These are phyloP conservation scores for Inosperma sp. DNA, from an alignment of 768 basidiomycete species.

Conservation along the genomic window DNA sequence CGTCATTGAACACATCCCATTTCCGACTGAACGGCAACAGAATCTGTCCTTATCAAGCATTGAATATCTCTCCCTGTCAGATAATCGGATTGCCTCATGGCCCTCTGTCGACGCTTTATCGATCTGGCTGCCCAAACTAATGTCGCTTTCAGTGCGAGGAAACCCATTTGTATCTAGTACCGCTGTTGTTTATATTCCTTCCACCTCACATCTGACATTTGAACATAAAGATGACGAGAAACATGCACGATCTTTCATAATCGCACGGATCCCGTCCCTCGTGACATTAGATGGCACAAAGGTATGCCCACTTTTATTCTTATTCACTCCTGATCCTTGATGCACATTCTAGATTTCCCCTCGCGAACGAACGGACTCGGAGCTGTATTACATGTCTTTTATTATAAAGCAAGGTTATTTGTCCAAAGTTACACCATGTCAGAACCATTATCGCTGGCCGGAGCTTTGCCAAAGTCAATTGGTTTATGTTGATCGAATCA, in stretches of 20 bases:
- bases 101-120: conserved; percentile 57
- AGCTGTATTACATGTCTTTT: conserved; percentile 75
- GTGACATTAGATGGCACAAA: conserved; percentile 55
- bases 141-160: conserved; percentile 53
- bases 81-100: conserved; percentile 59
- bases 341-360: conserved; percentile 48
- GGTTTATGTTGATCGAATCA: background rate
- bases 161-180: conserved; percentile 65
- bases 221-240: conserved; percentile 22
- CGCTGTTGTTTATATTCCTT: conserved; percentile 12
- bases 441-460: conserved; percentile 61
- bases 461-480: conserved; percentile 58
- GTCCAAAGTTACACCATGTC: conserved; percentile 40
- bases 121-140: conserved; percentile 64
- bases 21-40: conserved; percentile 21
- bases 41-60: conserved; percentile 32
- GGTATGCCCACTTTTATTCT: conserved; percentile 38
- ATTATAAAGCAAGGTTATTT: conserved; percentile 44
- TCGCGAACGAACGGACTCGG: conserved; percentile 73
- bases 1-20: conserved; percentile 46
- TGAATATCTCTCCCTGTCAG: conserved; percentile 58
- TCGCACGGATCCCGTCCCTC: conserved; percentile 67
- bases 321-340: conserved; percentile 4
- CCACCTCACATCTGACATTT: background rate
- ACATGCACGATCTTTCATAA: conserved; percentile 52